These are phyloP conservation scores for Dysphania ambrosioides DNA, from an alignment of 148 eudicot species.

Conservation along the genomic window DNA sequence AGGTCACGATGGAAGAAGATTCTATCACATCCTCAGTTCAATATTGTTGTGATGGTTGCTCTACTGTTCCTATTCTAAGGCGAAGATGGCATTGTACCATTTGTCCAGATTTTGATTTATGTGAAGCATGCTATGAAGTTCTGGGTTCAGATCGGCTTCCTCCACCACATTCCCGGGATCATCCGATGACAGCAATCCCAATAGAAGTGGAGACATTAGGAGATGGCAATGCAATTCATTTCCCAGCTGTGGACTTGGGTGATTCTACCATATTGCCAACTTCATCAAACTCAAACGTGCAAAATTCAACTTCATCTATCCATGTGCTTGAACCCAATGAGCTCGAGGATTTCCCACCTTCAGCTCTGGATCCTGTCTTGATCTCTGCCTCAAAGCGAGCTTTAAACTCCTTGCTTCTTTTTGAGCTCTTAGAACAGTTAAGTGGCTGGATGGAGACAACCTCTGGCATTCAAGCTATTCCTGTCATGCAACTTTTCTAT, in stretches of 20 bases:
- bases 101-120: conserved; percentile 98
- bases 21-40: conserved; percentile 93
- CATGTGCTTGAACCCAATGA: conserved; percentile 80
- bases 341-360: conserved; percentile 67
- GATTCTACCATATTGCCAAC: conserved; percentile 54
- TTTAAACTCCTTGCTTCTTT: conserved; percentile 85
- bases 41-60: conserved; percentile 98
- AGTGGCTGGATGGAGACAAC: conserved; percentile 97
- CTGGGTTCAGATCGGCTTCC: conserved; percentile 85
- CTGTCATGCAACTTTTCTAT: conserved; percentile 93
- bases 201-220: conserved; percentile 87
- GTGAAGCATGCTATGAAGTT: conserved; percentile 96
- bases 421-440: conserved; percentile 80
- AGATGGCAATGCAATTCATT: conserved; percentile 79
- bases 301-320: conserved; percentile 64
- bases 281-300: conserved; percentile 49
- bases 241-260: conserved; percentile 60
- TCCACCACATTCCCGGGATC: conserved; percentile 95
- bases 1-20: conserved; percentile 92
- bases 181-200: conserved; percentile 96
- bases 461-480: conserved; percentile 84
- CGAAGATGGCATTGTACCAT: conserved; percentile 96
- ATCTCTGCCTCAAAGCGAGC: conserved; percentile 97
- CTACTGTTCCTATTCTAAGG: conserved; percentile 91
- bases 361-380: conserved; percentile 76